These are phyloP conservation scores for Pythium biforme DNA, from an alignment of 352 stramenopile species.

Conservation along the genomic window DNA sequence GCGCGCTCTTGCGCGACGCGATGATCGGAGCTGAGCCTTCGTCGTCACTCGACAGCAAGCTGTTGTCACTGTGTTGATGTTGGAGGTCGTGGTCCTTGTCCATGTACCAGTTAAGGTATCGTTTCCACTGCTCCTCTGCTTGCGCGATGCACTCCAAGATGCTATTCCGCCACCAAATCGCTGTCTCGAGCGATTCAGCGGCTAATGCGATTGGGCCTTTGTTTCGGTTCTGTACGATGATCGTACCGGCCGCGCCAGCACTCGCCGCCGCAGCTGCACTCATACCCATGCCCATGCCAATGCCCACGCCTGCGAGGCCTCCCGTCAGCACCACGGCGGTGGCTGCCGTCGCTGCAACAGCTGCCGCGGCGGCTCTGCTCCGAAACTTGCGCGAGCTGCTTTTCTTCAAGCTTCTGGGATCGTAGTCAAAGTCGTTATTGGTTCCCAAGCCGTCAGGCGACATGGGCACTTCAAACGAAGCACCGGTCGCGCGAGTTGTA, in stretches of 20 bases:
- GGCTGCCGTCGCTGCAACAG: conserved; percentile 68
- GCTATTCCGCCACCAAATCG: conserved; percentile 84
- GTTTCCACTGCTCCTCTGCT: conserved; percentile 83
- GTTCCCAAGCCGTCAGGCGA: conserved; percentile 27
- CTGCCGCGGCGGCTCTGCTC: conserved; percentile 56
- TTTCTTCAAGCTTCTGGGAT: conserved; percentile 50
- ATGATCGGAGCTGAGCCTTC: neutral
- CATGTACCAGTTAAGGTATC: conserved; percentile 87
- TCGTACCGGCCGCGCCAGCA: conserved; percentile 62
- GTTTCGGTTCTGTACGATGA: conserved; percentile 70
- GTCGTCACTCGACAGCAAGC: conserved; percentile 18
- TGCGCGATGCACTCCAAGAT: conserved; percentile 84
- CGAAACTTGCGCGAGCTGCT: conserved; percentile 56
- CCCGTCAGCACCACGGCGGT: conserved; percentile 79
- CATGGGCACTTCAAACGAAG: conserved; percentile 22
- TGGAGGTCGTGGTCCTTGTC: conserved; percentile 57
- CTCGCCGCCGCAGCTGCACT: conserved; percentile 72
- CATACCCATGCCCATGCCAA: conserved; percentile 81
- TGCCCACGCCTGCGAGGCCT: conserved; percentile 71
- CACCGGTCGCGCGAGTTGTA: conserved; percentile 18
- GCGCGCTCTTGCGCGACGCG: conserved; percentile 8
- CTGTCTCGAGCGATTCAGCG: conserved; percentile 80
- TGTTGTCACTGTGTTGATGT: conserved; percentile 15
- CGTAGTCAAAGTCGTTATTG: conserved; percentile 47
- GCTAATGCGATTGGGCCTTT: conserved; percentile 74